Base-by-base conservation (phyloP, 2,329 filamentous ascomycete genomes). In the Arachnopeziza araneosa region DNA sequence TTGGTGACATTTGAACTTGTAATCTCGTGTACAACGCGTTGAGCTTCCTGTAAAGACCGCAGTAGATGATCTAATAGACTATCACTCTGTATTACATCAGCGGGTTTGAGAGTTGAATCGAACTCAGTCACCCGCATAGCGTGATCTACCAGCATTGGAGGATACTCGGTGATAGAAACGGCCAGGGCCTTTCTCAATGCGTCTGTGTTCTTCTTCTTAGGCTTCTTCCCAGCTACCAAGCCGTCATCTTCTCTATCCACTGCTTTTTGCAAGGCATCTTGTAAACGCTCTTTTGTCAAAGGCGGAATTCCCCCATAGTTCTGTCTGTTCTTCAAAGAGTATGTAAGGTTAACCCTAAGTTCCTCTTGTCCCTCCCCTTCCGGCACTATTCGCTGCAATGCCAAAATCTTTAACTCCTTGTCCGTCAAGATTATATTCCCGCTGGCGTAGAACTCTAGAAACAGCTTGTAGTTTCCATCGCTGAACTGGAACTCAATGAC, bases 361-460 rank as follows among this genome's bases (percentile, higher is more conserved):
- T 90, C 86, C 70, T 96, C 93, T 70, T 96, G 88, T n/a, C 89
- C 89, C 56, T 89, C 88, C 1, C 88, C 89, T 68, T 92, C 90
- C 4, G 85, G 79, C 1, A 98, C 93, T 64, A 89, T 87, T 58
- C 95, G 85, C 66, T 95, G 79, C 22, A 99, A 77, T 0, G 89
- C 86, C 44, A 98, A 74, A 58, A 98, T 93, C 64, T 88, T 95
- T 56, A 93, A 78, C 24, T 96, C 87, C 55, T 81, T 83, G 71
- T 98, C 92, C 2, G 95, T 96, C 57, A 99, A 80, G 63, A 99
- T 91, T 62, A 99, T 88, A 72, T 99, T 99, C 52, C 95, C 95
- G 56, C 90, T 90, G 1, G 95, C 93, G 72, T 96, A 99, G 77
- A 99, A 99, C 76, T 99, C 95, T 26, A 99, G 78, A 72, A 91